These are phyloP conservation scores for Geotrichum cucujoidarum DNA, from an alignment of 1,139 yeast genomes.

Conservation along the genomic window DNA sequence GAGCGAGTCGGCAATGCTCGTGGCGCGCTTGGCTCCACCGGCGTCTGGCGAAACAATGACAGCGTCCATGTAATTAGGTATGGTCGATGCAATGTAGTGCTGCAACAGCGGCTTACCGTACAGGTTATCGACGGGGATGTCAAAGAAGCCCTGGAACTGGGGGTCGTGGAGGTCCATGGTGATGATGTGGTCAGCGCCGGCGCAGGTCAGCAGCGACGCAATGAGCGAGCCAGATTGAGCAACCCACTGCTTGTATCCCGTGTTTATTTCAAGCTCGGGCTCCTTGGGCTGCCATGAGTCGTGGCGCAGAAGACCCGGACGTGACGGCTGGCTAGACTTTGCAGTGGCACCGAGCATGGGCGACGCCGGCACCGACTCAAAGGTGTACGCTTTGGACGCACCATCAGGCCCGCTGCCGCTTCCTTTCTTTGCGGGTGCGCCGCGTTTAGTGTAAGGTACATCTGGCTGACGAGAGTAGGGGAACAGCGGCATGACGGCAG, in stretches of 20 bases:
- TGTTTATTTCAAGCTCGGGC: slow-evolving; percentile 34
- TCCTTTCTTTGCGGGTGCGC: slow-evolving; percentile 48
- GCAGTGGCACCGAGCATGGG: slow-evolving; percentile 34
- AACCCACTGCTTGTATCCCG: slow-evolving; percentile 90
- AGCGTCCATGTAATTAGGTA: slow-evolving; percentile 70
- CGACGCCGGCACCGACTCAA: slow-evolving; percentile 62
- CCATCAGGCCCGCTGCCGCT: slow-evolving; percentile 3
- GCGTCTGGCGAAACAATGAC: slow-evolving; percentile 94
- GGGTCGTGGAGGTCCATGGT: slow-evolving; percentile 96
- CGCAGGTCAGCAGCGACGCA: slow-evolving; percentile 81
- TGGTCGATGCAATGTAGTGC: slow-evolving; percentile 67
- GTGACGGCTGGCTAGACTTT: background rate
- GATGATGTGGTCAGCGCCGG: slow-evolving; percentile 94
- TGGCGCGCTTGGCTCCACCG: slow-evolving; percentile 96
- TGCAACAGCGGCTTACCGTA: slow-evolving; percentile 80
- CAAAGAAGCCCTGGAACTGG: slow-evolving; percentile 90
- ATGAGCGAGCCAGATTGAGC: slow-evolving; percentile 92
- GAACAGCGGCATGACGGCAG: slow-evolving; percentile 91
- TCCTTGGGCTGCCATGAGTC: slow-evolving; percentile 24
- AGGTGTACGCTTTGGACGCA: slow-evolving; percentile 39
- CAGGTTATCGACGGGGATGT: slow-evolving; percentile 86
- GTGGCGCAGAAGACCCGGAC: slow-evolving; percentile 13
- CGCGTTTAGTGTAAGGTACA: slow-evolving; percentile 71
- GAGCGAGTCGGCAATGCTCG: slow-evolving; percentile 84
- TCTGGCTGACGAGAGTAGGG: slow-evolving; percentile 97